These are phyloP conservation scores for Zizania palustris DNA, from an alignment of 202 grass and related monocot species.

Conservation along the genomic window DNA sequence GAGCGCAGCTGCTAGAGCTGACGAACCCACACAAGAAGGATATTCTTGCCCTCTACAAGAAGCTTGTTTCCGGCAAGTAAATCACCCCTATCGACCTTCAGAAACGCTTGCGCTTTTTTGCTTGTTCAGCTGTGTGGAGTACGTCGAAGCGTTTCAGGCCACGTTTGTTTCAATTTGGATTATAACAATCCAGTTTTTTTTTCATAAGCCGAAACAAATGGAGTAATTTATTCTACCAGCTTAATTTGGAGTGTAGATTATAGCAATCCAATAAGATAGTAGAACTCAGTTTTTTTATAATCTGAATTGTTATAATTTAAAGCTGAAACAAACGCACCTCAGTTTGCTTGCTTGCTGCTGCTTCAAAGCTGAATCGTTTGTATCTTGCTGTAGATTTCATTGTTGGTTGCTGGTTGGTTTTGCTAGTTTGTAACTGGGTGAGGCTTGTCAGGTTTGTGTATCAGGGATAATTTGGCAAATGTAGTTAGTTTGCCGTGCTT, in stretches of 20 bases:
- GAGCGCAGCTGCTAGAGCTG: conserved; percentile 58
- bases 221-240: too few relatives aligned
- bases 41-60: conserved; percentile 71
- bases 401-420: neutral
- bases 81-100: neutral
- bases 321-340: too few relatives aligned
- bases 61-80: conserved; percentile 61
- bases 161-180: too few relatives aligned
- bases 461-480: neutral
- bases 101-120: neutral
- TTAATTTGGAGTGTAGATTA: too few relatives aligned
- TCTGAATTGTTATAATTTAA: too few relatives aligned
- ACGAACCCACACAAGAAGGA: conserved; percentile 66
- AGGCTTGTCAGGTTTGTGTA: conserved; percentile 17
- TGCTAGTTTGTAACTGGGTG: conserved; percentile 30
- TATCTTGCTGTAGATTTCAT: conserved; percentile 9
- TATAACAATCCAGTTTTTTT: too few relatives aligned
- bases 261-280: too few relatives aligned
- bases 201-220: too few relatives aligned
- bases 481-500: too few relatives aligned
- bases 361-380: conserved; percentile 22
- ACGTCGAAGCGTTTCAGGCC: neutral
- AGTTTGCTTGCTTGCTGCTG: neutral
- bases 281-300: too few relatives aligned
- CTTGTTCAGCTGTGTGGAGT: conserved; percentile 5